Evolutionary conservation across 495 filamentous ascomycete genomes (phyloP).

Genomic region (Opeltia flavorubescens): DNA sequence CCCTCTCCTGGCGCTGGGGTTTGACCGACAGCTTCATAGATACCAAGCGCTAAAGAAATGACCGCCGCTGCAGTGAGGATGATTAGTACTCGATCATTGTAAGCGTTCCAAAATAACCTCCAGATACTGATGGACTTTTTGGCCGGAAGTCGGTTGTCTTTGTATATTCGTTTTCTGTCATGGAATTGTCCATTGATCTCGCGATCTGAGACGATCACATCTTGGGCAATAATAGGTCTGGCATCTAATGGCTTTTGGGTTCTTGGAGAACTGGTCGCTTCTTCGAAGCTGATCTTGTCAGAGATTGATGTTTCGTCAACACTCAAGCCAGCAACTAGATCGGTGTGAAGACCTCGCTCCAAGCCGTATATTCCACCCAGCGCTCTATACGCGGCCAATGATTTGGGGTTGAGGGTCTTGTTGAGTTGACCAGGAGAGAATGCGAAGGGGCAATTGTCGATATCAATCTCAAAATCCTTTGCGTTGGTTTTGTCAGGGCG

Average conservation of each 20-base stretch:
- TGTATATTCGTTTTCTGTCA: slow-evolving; percentile 57
- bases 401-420: slow-evolving; percentile 67
- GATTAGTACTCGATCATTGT: slow-evolving; percentile 76
- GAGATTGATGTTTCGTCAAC: slow-evolving; percentile 46
- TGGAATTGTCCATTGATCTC: slow-evolving; percentile 29
- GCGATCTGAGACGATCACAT: slow-evolving; percentile 9
- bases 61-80: slow-evolving; percentile 59
- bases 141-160: slow-evolving; percentile 57
- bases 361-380: slow-evolving; percentile 54
- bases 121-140: slow-evolving; percentile 62
- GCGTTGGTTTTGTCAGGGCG: slow-evolving; percentile 52
- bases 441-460: slow-evolving; percentile 49
- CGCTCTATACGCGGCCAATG: slow-evolving; percentile 51
- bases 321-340: slow-evolving; percentile 49
- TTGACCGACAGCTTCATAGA: slow-evolving; percentile 44
- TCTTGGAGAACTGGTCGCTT: slow-evolving; percentile 29
- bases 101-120: slow-evolving; percentile 69
- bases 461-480: slow-evolving; percentile 45
- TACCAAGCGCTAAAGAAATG: slow-evolving; percentile 55
- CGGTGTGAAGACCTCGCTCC: slow-evolving; percentile 52
- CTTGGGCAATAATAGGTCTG: slow-evolving; percentile 8
- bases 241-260: slow-evolving; percentile 11
- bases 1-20: slow-evolving; percentile 23
- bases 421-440: slow-evolving; percentile 57
- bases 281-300: slow-evolving; percentile 44